Base-by-base conservation (phyloP, 2,329 filamentous ascomycete genomes). In the Alternaria sp. region DNA sequence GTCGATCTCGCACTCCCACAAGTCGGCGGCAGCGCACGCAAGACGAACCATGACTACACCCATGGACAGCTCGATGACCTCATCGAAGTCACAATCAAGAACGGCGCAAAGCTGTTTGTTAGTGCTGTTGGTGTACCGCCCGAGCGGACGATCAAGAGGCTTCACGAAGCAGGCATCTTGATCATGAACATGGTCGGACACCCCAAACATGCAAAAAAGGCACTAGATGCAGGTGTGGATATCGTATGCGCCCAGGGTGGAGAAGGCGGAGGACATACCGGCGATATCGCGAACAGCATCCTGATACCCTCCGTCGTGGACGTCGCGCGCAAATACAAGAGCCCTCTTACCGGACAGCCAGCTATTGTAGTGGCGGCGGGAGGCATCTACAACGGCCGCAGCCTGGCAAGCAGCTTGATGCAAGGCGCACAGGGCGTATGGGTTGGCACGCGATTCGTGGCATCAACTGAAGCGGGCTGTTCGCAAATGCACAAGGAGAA, bases 131-230 rank as follows among this genome's bases (percentile, higher is more conserved):
- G 95, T 9, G 91, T 97, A 21, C 95, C 95, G 15, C 93, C 94
- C 0, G 83, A 84, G 49, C 80, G 84, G 61, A 88, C 94, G 5
- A 91, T 97, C 61, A 89, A 92, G 70, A 83, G 89, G 49, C 84
- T 98, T 47, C 95, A 98, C 76, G 85, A 86, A 9, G 90, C 91
- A 0, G 92, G 91, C 0, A 91, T 98, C 44, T 77, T 96, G 62
- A 86, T 97, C 36, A 97, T 97, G 93, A 97, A 97, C 80, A 97
- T 97, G 94, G 93, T 97, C 19, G 95, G 95, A 0, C 92, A 94
- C 73, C 94, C 95, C 2, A 93, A 91, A 78, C 95, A 98, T 79
- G 94, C 94, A 1, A 87, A 90, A 78, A 97, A 97, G 83, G 94
- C 94, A 3, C 84, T 98, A 5, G 88, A 93, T 54, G 87, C 90